These are phyloP conservation scores for Fusarium lateritium DNA, from an alignment of 2,329 filamentous ascomycete species.

Conservation along the genomic window DNA sequence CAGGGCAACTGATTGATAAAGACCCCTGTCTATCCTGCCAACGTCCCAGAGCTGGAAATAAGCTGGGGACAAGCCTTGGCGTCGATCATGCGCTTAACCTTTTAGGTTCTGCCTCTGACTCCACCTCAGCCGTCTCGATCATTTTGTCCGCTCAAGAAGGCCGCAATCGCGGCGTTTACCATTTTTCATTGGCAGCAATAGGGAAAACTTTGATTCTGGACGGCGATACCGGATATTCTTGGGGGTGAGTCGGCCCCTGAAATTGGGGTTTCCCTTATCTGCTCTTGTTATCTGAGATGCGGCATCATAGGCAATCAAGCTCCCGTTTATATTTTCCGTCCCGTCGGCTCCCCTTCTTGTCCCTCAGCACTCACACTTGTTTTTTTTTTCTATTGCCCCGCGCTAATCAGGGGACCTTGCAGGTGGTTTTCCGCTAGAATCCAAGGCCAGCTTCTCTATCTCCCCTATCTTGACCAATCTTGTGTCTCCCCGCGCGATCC, in stretches of 20 bases:
- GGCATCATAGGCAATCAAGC: background rate
- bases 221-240: constrained; percentile 1
- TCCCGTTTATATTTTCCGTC: background rate
- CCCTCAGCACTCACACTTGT: background rate
- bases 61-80: constrained; percentile 18
- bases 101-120: constrained; percentile 10
- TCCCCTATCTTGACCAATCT: constrained; percentile 13
- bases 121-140: constrained; percentile 7
- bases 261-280: too few relatives aligned
- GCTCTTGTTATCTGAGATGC: background rate
- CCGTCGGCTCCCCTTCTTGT: constrained; percentile 2
- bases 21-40: constrained; percentile 28
- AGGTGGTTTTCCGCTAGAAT: constrained; percentile 40
- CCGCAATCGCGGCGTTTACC: constrained; percentile 19
- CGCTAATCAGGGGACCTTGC: constrained; percentile 45
- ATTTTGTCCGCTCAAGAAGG: constrained; percentile 21
- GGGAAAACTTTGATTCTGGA: constrained; percentile 11
- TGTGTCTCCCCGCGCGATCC: constrained; percentile 16
- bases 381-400: constrained; percentile 24
- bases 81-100: constrained; percentile 30
- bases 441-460: constrained; percentile 6
- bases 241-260: too few relatives aligned
- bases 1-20: constrained; percentile 35
- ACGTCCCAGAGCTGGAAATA: constrained; percentile 11
- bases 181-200: constrained; percentile 7